Evolutionary conservation across 2,329 filamentous ascomycete species (phyloP).

Genomic region (Alternaria panax): DNA sequence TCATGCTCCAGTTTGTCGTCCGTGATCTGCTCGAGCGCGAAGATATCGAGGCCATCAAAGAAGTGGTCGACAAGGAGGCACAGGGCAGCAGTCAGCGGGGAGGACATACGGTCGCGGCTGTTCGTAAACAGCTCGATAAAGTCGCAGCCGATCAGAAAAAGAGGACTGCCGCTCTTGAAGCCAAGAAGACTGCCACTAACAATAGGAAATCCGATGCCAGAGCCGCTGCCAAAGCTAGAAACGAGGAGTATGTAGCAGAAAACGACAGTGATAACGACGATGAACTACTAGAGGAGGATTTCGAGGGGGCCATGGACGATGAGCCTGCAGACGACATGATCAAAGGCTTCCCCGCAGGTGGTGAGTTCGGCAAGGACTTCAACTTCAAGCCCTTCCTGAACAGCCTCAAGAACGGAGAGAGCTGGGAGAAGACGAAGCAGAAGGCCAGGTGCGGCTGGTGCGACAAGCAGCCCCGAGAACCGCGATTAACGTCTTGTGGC

Average conservation of each 20-base stretch:
- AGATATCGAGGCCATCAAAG: constrained; percentile 56
- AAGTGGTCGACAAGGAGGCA: constrained; percentile 36
- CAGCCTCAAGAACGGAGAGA: constrained; percentile 41
- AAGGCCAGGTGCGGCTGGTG: constrained; percentile 56
- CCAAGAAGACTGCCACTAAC: constrained; percentile 7
- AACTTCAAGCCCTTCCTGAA: constrained; percentile 54
- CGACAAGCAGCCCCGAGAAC: constrained; percentile 44
- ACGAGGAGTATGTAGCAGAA: constrained; percentile 7
- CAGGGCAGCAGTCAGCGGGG: constrained; percentile 12
- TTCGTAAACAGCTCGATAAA: constrained; percentile 42
- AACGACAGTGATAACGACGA: constrained; percentile 16
- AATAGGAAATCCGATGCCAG: constrained; percentile 8
- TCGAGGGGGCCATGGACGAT: neutral
- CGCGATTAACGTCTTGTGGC: constrained; percentile 59
- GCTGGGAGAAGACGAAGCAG: constrained; percentile 53
- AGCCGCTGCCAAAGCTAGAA: constrained; percentile 10
- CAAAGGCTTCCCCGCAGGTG: constrained; percentile 7
- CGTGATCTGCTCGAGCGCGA: constrained; percentile 54
- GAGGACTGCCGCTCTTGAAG: constrained; percentile 13
- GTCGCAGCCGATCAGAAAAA: constrained; percentile 29
- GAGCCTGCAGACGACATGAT: neutral
- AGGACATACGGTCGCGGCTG: constrained; percentile 30
- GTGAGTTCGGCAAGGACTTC: constrained; percentile 47
- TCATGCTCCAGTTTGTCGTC: constrained; percentile 58
- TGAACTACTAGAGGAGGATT: constrained; percentile 3